Base-by-base conservation (phyloP, 2,329 filamentous ascomycete genomes). In the Mycosphaerella sp. region DNA sequence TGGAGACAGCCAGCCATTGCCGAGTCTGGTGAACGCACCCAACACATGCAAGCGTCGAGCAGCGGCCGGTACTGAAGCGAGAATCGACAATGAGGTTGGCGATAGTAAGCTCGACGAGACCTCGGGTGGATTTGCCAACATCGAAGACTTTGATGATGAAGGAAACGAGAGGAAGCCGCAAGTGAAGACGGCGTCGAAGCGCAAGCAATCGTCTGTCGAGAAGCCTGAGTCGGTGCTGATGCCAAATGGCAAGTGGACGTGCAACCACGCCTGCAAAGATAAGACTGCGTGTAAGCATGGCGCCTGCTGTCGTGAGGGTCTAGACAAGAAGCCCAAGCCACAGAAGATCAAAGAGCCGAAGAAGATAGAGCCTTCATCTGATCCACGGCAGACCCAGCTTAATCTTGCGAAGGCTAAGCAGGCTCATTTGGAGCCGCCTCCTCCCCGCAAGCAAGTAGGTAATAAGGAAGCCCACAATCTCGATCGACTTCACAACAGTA, bases 241-340 rank as follows among this genome's bases (percentile, higher is more conserved):
- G 57, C 69, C 75, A 0, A 91, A 87, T 64, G 87, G 86, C 0
- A 87, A 79, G 64, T 91, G 84, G 82, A 78, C 78, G 36, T 92
- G 87, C 70, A 85, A 85, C 54, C 87, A 92, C 64, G 69, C 69
- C 14, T 91, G 87, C 72, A 82, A 79, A 62, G 75, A 84, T 60
- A 83, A 80, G 61, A 39, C 41, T 39, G 23, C 32, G 1, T 91
- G 87, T 69, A 87, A 82, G 61, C 87, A 92, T 63, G 69, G 79
- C 36, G 39, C 42, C 12, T 92, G 87, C 63, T 92, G 87, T 64
- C 78, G 78, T 23, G 82, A 87, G 56, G 87, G 87, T 0, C 65
- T 87, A 14, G 81, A 87, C 36, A 87, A 83, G 58, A 83, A 81
- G 54, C 74, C 79, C 42, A 75, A 76, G 66, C 55, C 72, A 21